Evolutionary conservation across 2,329 filamentous ascomycete genomes (phyloP), one percentile per base, ranked within the genome.

Genomic region (Monosporascus sp.): DNA sequence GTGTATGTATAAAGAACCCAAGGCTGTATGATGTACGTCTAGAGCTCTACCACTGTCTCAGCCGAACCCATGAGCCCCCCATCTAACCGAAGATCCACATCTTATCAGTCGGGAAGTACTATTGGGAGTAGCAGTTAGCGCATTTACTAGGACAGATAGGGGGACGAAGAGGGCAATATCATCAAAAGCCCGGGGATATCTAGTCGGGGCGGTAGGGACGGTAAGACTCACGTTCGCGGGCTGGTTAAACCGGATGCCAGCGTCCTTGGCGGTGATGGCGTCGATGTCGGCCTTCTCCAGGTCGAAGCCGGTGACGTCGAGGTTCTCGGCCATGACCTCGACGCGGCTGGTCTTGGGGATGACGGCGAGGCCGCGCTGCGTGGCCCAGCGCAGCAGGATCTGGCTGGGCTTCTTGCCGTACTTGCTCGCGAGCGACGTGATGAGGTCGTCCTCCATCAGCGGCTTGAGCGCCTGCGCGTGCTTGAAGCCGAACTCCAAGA

Each of bases 311-410:
- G 75, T 81, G 57, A 84, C 82, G 60, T 85, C 80, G 59, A 92
- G 72, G 73, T 90, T 90, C 74, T 86, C 76, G 54, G 74, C 68
- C 68, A 90, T 78, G 60, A 74, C 60, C 22, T 67, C 74, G 57
- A 58, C 65, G 60, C 70, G 79, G 72, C 70, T 86, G 58, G 81
- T 86, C 82, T 93, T 93, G 62, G 89, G 89, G 63, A 94, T 94
- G 62, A 94, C 87, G 47, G 89, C 88, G 52, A 94, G 76, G 34
- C 84, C 84, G 49, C 88, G 81, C 78, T 95, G 90, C 17, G 90
- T 95, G 22, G 90, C 84, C 91, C 91, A 96, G 63, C 90, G 82
- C 60, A 96, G 79, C 56, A 96, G 79, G 27, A 96, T 79, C 79
- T 96, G 90, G 17, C 89, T 87, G 6, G 89, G 79, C 8, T 85